These are phyloP conservation scores for Coemansia erecta DNA, from an alignment of 192 early-diverging fungal genomes.

Conservation along the genomic window DNA sequence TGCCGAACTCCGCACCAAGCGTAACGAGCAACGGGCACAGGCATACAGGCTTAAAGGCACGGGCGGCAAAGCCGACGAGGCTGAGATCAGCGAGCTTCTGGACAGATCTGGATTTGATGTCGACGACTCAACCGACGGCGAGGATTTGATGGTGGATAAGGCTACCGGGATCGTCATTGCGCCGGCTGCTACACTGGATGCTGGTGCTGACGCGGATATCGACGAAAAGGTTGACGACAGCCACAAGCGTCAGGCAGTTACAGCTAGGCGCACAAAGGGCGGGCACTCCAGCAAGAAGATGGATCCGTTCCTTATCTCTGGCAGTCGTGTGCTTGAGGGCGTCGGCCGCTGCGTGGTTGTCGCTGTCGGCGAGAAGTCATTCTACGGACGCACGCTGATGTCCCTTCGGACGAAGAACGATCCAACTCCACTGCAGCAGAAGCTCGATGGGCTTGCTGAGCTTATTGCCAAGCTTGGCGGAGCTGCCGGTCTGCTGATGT, in stretches of 20 bases:
- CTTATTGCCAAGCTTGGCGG: slow-evolving; percentile 91
- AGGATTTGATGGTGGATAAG: slow-evolving; percentile 9
- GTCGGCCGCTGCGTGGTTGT: slow-evolving; percentile 83
- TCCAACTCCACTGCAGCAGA: slow-evolving; percentile 89
- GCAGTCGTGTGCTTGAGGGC: slow-evolving; percentile 89
- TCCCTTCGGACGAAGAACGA: slow-evolving; percentile 80
- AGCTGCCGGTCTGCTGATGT: slow-evolving; percentile 81
- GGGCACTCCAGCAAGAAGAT: slow-evolving; percentile 25
- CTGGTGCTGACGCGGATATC: not conserved
- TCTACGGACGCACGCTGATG: slow-evolving; percentile 87
- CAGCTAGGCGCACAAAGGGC: slow-evolving; percentile 21
- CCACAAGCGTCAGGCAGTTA: not conserved
- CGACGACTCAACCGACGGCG: slow-evolving; percentile 50
- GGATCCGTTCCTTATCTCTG: slow-evolving; percentile 88
- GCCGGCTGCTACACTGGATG: not conserved
- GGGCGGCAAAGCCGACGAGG: slow-evolving; percentile 20
- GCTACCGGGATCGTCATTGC: not conserved
- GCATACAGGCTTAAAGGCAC: slow-evolving; percentile 10
- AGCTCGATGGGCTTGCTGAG: slow-evolving; percentile 85
- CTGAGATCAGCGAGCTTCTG: slow-evolving; percentile 21
- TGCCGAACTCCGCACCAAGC: slow-evolving; percentile 47
- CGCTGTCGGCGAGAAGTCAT: slow-evolving; percentile 81
- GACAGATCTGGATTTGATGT: slow-evolving; percentile 36
- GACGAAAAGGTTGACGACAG: not conserved
- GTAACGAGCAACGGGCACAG: slow-evolving; percentile 41